A percentile compares a stretch with the other conserved stretches of the same genome.
phyloP scores from a whole-genome alignment of 177 flowering plant genomes.

The Vitis hybrid region DNA sequence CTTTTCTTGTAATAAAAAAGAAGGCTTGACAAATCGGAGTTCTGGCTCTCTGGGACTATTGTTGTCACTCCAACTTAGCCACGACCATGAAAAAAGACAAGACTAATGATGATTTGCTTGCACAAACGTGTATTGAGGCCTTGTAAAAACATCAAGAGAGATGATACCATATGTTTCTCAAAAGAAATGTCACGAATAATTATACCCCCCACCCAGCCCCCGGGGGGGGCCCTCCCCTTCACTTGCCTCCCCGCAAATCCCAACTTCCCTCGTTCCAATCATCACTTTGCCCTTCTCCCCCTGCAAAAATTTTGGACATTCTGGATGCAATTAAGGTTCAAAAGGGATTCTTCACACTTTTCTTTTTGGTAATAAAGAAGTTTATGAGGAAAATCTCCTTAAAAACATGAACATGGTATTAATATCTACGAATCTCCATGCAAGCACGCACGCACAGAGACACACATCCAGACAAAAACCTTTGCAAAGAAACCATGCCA shows the following conservation, averaged over 20 bases:
- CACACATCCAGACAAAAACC: no score
- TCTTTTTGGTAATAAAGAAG: no score
- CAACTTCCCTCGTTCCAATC: no score
- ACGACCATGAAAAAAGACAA: background rate
- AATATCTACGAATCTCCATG: no score
- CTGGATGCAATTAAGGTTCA: no score
- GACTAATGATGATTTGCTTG: slow-evolving; percentile 14
- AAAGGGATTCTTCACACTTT: no score
- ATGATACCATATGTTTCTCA: background rate
- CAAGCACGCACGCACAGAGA: no score
- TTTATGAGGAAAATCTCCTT: no score
- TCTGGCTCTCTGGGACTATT: background rate
- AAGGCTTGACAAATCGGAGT: background rate
- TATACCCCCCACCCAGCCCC: background rate
- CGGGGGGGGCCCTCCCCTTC: background rate
- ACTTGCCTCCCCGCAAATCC: background rate
- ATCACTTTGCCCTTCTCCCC: no score
- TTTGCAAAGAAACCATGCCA: no score
- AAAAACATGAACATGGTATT: no score
- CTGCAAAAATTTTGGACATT: no score
- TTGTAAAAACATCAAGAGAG: background rate
- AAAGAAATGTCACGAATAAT: slow-evolving; percentile 7
- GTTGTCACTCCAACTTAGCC: background rate
- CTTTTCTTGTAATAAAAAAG: background rate
- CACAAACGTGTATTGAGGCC: slow-evolving; percentile 18